These are phyloP conservation scores for Aspergillus proliferans DNA, from an alignment of 2,329 filamentous ascomycete genomes.

Conservation along the genomic window DNA sequence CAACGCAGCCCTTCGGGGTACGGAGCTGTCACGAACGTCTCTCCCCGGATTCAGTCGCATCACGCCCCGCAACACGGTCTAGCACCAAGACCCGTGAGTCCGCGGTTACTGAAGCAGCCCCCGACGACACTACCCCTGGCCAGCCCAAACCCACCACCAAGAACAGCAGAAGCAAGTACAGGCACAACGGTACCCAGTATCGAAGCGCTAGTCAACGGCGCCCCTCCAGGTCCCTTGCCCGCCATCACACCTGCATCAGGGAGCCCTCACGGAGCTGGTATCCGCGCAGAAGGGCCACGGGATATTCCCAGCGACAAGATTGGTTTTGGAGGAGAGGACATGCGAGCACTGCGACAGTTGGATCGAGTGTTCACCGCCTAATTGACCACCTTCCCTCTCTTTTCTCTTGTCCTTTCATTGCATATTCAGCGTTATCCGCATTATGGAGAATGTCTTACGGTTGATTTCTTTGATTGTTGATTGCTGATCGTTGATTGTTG, in stretches of 20 bases:
- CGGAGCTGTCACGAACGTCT: constrained; percentile 12
- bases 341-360: constrained; percentile 59
- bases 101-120: constrained; percentile 21
- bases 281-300: constrained; percentile 37
- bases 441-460: not conserved
- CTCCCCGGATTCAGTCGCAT: constrained; percentile 26
- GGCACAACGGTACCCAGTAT: constrained; percentile 49
- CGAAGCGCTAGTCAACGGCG: constrained; percentile 40
- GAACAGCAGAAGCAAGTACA: not conserved
- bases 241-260: constrained; percentile 14
- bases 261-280: constrained; percentile 3
- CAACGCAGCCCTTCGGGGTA: constrained; percentile 26
- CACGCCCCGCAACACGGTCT: constrained; percentile 16
- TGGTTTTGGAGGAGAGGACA: constrained; percentile 56
- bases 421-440: constrained; percentile 8
- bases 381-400: constrained; percentile 3
- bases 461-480: constrained; percentile 1
- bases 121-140: constrained; percentile 11
- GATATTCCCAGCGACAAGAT: constrained; percentile 54
- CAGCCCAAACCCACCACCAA: constrained; percentile 1
- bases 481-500: not conserved
- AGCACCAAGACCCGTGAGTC: constrained; percentile 16
- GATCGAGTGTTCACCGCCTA: constrained; percentile 48
- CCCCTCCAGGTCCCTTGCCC: constrained; percentile 21
- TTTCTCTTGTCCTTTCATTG: constrained; percentile 9